A percentile compares a stretch with the other conserved stretches of the same genome.
These are phyloP conservation scores for Entomortierella lignicola DNA, from an alignment of 192 early-diverging fungal genomes.

Conservation along the genomic window DNA sequence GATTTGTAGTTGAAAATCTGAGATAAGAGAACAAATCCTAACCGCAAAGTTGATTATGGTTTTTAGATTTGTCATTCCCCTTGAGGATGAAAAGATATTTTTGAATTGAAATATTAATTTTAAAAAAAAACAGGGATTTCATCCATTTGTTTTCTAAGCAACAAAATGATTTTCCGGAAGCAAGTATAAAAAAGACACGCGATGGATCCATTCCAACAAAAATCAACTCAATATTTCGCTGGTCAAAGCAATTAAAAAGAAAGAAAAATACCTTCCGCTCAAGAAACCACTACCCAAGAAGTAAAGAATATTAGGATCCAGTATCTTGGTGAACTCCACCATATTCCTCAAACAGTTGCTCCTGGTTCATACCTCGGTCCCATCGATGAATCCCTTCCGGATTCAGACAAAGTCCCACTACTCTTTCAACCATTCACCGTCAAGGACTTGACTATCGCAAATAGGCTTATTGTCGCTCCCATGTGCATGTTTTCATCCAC, in stretches of 20 bases:
- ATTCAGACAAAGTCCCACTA: conserved; percentile 26
- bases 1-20: too few relatives aligned
- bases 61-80: too few relatives aligned
- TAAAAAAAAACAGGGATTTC: too few relatives aligned
- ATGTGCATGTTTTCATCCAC: conserved; percentile 85
- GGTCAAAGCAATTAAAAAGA: neutral
- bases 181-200: too few relatives aligned
- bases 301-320: neutral
- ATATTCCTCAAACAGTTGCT: conserved; percentile 10
- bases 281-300: neutral
- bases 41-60: too few relatives aligned
- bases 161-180: too few relatives aligned
- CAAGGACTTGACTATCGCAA: conserved; percentile 74
- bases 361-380: conserved; percentile 35
- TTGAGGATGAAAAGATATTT: too few relatives aligned
- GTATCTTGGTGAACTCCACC: conserved; percentile 12
- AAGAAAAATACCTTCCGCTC: neutral
- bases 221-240: too few relatives aligned
- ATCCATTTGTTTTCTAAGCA: too few relatives aligned
- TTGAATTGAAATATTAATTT: too few relatives aligned
- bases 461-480: conserved; percentile 81
- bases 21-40: too few relatives aligned
- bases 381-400: conserved; percentile 7
- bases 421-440: conserved; percentile 78
- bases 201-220: too few relatives aligned